These are phyloP conservation scores for Termitomyces sp. DNA, from an alignment of 768 basidiomycete genomes.

Conservation along the genomic window DNA sequence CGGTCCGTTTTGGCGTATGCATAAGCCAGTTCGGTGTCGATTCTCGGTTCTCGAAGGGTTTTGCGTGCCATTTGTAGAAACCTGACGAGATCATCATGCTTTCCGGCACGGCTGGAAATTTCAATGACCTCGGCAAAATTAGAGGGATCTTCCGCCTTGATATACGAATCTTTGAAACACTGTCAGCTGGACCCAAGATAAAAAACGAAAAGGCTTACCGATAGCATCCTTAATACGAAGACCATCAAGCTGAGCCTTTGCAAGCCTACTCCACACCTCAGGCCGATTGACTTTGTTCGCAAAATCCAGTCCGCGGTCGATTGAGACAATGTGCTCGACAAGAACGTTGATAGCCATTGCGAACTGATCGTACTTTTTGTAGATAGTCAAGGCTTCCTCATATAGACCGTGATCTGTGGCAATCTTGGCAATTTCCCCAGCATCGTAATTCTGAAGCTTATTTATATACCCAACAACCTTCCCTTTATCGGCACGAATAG, in stretches of 20 bases:
- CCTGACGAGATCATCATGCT: slow-evolving; percentile 90
- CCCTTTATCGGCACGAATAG: slow-evolving; percentile 96
- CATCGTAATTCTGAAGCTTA: slow-evolving; percentile 93
- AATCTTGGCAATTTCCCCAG: slow-evolving; percentile 91
- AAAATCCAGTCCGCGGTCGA: slow-evolving; percentile 94
- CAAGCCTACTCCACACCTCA: slow-evolving; percentile 94
- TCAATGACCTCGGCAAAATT: slow-evolving; percentile 96
- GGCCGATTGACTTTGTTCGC: slow-evolving; percentile 96
- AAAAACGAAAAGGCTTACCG: slow-evolving; percentile 41
- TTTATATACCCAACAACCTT: slow-evolving; percentile 98
- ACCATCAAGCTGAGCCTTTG: slow-evolving; percentile 98
- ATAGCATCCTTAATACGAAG: slow-evolving; percentile 97
- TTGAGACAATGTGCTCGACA: slow-evolving; percentile 96
- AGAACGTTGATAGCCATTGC: slow-evolving; percentile 95
- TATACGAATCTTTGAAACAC: slow-evolving; percentile 74
- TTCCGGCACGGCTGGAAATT: slow-evolving; percentile 88
- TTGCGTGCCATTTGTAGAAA: slow-evolving; percentile 99
- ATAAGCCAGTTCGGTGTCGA: slow-evolving; percentile 97
- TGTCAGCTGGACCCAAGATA: slow-evolving; percentile 3
- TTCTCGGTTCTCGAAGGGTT: slow-evolving; percentile 91
- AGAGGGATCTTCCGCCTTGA: slow-evolving; percentile 92
- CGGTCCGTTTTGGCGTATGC: slow-evolving; percentile 98
- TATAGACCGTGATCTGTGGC: slow-evolving; percentile 93
- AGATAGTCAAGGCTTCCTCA: slow-evolving; percentile 96
- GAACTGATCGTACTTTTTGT: slow-evolving; percentile 96